phyloP scores from a whole-genome alignment of 331 rosid species.

The Rosa hybrid region DNA sequence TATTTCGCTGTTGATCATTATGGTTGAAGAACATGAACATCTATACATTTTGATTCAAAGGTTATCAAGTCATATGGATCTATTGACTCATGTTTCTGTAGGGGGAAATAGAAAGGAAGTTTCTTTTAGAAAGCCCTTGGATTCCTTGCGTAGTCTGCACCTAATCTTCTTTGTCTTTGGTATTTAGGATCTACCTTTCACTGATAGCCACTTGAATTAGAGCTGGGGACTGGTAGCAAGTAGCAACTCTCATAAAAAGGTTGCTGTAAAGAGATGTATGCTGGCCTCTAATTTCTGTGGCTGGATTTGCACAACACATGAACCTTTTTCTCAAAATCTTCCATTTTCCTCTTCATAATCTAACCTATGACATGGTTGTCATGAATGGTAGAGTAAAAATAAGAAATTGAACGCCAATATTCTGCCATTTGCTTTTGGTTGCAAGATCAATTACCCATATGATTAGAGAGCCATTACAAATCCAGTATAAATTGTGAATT shows the following conservation, averaged over 20 bases:
- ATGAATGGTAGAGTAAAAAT: neutral
- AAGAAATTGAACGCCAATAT: neutral
- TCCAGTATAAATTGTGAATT: neutral
- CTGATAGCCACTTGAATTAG: neutral
- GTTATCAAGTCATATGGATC: no score
- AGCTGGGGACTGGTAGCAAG: neutral
- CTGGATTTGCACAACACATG: neutral
- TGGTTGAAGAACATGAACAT: neutral
- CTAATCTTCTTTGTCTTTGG: neutral
- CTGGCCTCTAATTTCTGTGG: constrained; percentile 11
- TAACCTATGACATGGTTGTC: neutral
- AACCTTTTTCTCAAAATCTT: neutral
- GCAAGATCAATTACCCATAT: neutral
- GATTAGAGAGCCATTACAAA: neutral
- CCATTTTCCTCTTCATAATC: neutral
- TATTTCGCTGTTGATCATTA: neutral
- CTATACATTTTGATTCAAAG: no score
- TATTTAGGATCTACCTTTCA: neutral
- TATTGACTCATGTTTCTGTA: neutral
- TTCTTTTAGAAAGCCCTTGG: neutral
- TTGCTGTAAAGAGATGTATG: neutral
- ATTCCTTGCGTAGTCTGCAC: neutral
- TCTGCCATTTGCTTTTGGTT: neutral
- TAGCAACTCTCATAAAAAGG: neutral
- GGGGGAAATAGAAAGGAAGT: neutral